These are phyloP conservation scores for Cryptosporidium meleagridis DNA, from an alignment of 169 alveolate genomes.

Conservation along the genomic window DNA sequence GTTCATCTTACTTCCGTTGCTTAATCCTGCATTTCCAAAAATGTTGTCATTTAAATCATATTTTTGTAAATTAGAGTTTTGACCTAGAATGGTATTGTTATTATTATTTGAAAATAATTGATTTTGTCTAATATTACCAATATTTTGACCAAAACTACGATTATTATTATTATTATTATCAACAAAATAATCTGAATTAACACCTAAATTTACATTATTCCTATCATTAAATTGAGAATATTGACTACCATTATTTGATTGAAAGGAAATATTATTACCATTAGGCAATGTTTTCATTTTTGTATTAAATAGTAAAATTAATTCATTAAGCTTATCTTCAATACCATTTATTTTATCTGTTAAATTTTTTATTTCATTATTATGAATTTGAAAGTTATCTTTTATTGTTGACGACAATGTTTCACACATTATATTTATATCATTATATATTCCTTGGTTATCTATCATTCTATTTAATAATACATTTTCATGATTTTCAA, in stretches of 20 bases:
- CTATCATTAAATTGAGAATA: not conserved
- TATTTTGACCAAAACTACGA: not conserved
- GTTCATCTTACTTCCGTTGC: not conserved
- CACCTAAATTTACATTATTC: not conserved
- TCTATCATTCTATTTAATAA: slow-evolving; percentile 47
- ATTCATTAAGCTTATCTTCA: slow-evolving; percentile 42
- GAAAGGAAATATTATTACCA: not conserved
- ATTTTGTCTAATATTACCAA: not conserved
- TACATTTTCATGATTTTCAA: slow-evolving; percentile 49
- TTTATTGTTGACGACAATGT: not conserved
- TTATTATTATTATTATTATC: not conserved
- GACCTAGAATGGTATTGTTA: not conserved
- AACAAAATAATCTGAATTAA: not conserved
- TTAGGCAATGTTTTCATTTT: not conserved
- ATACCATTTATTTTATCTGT: slow-evolving; percentile 14
- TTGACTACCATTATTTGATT: not conserved
- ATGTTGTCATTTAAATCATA: not conserved
- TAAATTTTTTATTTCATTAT: slow-evolving; percentile 17
- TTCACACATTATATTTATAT: slow-evolving; percentile 15
- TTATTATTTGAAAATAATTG: slow-evolving; percentile 9
- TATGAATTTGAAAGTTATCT: slow-evolving; percentile 10
- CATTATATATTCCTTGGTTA: slow-evolving; percentile 23
- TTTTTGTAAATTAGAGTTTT: not conserved
- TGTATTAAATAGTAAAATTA: slow-evolving; percentile 16
- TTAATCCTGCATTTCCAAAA: not conserved